phyloP scores from a whole-genome alignment of 139 green algal species.

The Chlamydomonas sphaeroides region DNA sequence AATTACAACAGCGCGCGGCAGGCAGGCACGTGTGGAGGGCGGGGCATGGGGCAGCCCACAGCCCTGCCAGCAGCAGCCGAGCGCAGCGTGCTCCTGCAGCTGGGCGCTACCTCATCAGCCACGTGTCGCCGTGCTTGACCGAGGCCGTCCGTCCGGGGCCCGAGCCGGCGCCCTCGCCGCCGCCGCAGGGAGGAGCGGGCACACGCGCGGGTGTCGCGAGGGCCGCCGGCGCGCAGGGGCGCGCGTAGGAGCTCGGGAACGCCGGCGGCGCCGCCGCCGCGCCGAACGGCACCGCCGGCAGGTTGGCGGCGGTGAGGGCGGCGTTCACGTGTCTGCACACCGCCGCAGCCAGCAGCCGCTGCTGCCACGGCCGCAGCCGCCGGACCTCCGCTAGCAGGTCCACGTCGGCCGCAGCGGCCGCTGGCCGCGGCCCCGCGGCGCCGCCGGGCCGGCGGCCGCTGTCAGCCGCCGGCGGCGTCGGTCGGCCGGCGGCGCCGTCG shows the following conservation, averaged over 20 bases:
- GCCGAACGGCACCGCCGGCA: slow-evolving; percentile 30
- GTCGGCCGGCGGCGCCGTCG: neutral
- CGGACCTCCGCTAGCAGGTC: slow-evolving; percentile 22
- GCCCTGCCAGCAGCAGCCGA: too few species aligned
- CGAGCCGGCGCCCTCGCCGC: neutral
- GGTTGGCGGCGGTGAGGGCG: neutral
- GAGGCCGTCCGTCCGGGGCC: neutral
- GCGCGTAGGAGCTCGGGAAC: slow-evolving; percentile 22
- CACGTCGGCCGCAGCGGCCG: neutral
- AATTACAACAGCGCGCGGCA: too few species aligned
- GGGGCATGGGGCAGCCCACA: too few species aligned
- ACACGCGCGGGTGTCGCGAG: slow-evolving; percentile 5
- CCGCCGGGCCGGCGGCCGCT: neutral
- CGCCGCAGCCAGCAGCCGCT: neutral
- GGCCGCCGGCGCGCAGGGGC: neutral
- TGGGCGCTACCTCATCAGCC: slow-evolving; percentile 9
- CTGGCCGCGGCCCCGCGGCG: neutral
- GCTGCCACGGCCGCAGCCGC: slow-evolving; percentile 39
- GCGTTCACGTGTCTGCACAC: slow-evolving; percentile 23
- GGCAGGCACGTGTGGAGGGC: too few species aligned
- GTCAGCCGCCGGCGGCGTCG: neutral
- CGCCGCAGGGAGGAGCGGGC: neutral
- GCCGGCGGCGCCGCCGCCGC: neutral
- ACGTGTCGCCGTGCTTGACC: slow-evolving; percentile 17
- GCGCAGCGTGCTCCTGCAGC: too few species aligned